These are phyloP conservation scores for Vararia minispora DNA, from an alignment of 768 basidiomycete genomes.

Conservation along the genomic window DNA sequence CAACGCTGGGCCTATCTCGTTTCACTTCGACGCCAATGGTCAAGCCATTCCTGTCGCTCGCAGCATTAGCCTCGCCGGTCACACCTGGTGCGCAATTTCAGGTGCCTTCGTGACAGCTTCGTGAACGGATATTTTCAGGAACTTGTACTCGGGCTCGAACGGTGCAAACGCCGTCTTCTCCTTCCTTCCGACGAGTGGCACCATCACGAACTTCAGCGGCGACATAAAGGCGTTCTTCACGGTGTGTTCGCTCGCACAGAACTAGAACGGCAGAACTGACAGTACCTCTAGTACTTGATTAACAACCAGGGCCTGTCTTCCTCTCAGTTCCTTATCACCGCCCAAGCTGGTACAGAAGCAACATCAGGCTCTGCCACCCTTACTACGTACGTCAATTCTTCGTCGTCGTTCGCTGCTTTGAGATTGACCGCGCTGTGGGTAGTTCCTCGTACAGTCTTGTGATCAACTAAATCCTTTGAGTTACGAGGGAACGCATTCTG, in stretches of 20 bases:
- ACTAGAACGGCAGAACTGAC: background rate
- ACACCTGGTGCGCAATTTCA: conserved; percentile 29
- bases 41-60: conserved; percentile 34
- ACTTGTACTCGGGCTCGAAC: conserved; percentile 44
- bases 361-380: conserved; percentile 46
- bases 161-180: conserved; percentile 33
- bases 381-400: no score
- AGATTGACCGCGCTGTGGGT: no score
- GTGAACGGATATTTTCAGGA: no score
- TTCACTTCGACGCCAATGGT: conserved; percentile 35
- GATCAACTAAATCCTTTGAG: no score
- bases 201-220: conserved; percentile 37
- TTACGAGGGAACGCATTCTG: no score
- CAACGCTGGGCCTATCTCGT: conserved; percentile 49
- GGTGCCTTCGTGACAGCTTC: background rate
- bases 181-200: conserved; percentile 28
- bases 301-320: conserved; percentile 30
- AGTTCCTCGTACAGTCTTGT: no score
- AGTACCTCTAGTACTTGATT: conserved; percentile 39
- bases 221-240: conserved; percentile 44
- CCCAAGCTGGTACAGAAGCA: conserved; percentile 55
- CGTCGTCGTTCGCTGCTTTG: no score
- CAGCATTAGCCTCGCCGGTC: conserved; percentile 34
- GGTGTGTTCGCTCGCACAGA: conserved; percentile 13
- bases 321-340: conserved; percentile 46